Base-by-base conservation (phyloP, 805 yeast species). In the Spathaspora gorwiae region DNA sequence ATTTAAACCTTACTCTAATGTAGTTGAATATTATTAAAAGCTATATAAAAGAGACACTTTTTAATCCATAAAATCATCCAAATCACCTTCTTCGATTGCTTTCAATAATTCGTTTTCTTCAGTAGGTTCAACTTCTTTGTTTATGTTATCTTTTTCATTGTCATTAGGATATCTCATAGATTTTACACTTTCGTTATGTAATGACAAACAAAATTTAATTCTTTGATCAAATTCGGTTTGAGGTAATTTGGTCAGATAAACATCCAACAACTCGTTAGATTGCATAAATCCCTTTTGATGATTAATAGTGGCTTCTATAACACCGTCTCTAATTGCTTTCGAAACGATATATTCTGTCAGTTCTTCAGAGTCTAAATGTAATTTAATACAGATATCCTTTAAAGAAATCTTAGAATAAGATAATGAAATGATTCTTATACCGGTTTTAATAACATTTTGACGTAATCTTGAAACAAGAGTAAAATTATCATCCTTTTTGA, bases 361-460 rank as follows among this genome's bases (percentile, higher is more conserved):
- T 60, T 94, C 90, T 70, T 94, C 99, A 40, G 90, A 83, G 58
- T 92, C 99, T 50, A 94, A 77, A 55, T 87, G 90, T 61, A 94
- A 78, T 61, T 92, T 88, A 57, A 94, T 78, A 66, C 99, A 94
- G 46, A 94, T 90, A 61, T 94, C 99, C 65, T 85, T 87, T 57
- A 94, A 76, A 3, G 97, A 87, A 49, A 94, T 94, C 62, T 81
- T 83, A 48, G 94, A 86, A 71, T 94, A 94, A 6, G 97, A 83
- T 57, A 94, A 72, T 10, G 96, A 87, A 59, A 94, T 88, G 58
- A 88, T 86, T 65, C 98, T 80, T 49, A 94, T 89, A 60, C 99
- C 99, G 1, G 99, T 90, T 70, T 92, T 94, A 68, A 94, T 94
- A 50, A 94, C 99, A 64, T 92, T 94, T 61, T 95, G 96, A 64